phyloP scores from a whole-genome alignment of 169 alveolate species.

The Neospora caninum region DNA sequence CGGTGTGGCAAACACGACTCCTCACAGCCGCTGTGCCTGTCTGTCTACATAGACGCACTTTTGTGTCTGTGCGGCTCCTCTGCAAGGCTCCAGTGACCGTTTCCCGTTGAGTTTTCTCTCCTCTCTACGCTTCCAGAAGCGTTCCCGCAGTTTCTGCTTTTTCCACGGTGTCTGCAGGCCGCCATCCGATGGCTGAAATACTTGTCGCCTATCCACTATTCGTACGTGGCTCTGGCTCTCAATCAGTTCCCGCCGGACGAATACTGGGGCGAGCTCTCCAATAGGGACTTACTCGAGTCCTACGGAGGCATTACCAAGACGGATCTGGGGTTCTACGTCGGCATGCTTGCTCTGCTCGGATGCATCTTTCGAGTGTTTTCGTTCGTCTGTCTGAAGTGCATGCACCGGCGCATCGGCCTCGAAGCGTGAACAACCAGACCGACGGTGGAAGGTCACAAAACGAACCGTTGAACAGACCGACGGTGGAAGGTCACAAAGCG shows the following conservation, averaged over 20 bases:
- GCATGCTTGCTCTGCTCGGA: constrained; percentile 33
- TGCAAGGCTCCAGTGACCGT: background rate
- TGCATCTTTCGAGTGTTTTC: constrained; percentile 38
- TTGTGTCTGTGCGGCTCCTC: background rate
- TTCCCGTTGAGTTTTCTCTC: background rate
- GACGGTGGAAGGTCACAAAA: background rate
- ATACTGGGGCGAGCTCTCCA: constrained; percentile 14
- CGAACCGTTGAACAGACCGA: too few species aligned
- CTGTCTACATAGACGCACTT: background rate
- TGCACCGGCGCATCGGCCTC: constrained; percentile 58
- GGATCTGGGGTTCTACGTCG: background rate
- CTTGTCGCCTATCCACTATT: constrained; percentile 46
- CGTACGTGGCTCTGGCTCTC: constrained; percentile 41
- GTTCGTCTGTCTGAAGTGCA: constrained; percentile 56
- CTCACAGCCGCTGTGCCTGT: background rate
- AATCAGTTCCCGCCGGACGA: constrained; percentile 58
- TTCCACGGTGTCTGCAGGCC: constrained; percentile 30
- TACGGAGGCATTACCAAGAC: constrained; percentile 57
- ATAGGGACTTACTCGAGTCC: background rate
- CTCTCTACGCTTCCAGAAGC: background rate
- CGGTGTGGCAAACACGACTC: background rate
- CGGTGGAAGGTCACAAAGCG: too few species aligned
- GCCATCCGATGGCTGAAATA: constrained; percentile 67
- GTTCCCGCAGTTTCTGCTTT: background rate
- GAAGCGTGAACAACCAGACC: background rate